Evolutionary conservation across 371 early-diverging fungal genomes (phyloP), one percentile per base, ranked within the genome.

Genomic region (Actinomortierella wolfii): DNA sequence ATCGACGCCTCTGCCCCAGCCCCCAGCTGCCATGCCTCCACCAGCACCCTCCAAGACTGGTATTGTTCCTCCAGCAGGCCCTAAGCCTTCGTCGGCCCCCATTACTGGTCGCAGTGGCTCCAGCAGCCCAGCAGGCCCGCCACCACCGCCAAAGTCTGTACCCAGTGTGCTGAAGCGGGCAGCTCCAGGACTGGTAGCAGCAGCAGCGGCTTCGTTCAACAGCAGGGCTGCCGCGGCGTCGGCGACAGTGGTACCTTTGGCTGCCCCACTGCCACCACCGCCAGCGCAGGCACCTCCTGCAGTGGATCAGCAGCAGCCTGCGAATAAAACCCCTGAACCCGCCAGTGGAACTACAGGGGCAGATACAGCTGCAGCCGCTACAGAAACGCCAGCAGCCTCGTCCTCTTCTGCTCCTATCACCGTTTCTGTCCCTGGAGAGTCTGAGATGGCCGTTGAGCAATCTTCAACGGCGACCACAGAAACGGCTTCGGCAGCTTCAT

Each of bases 81-180:
- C 61, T 1, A 58, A 51, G 28, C 25, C 44, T 6, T 29, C 21
- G 15, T 0, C 21, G 24, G 50, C 67, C 49, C 11, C 57, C 52
- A 21, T 18, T 23, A 23, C 28, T 20, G 20, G 49, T 34, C 8
- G 21, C 17, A 13, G 23, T 26, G 42, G 44, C 2, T 18, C 54
- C 21, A 49, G 45, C 6, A 40, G 56, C 1, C 50, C 68, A 7
- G 51, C 58, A 11, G 62, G 59, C 17, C 54, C 54, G n/a, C 52
- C 69, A 17, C 56, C 63, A 20, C 52, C 50, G 6, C 57, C 68
- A 23, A 61, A 47, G n/a, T n/a, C 49, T 17, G 60, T 67, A 11
- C 57, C 74, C 24, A 54, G 67, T 24, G 74, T 67, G 17, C 62
- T 63, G 64, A 62, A 46, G 23, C 63, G 74, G 2, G 66, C 74